Percentiles rank a stretch among this genome's conserved stretches.
Evolutionary conservation across 1,284 basidiomycete species (phyloP).

Genomic region (Boletus sp.): DNA sequence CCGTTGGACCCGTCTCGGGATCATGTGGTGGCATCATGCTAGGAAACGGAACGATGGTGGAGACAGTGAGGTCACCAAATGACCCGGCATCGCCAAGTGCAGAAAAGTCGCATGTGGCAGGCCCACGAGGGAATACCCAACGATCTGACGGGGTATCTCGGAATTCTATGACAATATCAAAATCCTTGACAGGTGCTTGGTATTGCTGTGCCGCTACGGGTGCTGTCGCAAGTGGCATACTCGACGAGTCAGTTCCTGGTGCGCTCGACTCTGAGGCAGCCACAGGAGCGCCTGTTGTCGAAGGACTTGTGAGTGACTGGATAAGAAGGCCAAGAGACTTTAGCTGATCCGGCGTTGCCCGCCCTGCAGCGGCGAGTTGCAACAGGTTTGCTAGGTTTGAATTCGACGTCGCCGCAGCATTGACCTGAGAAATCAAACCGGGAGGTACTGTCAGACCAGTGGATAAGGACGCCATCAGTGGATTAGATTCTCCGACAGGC

Average conservation of each 20-base stretch:
- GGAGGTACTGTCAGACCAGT: conserved; percentile 54
- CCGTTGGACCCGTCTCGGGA: conserved; percentile 16
- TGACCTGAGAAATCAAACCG: conserved; percentile 62
- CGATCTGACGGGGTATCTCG: conserved; percentile 61
- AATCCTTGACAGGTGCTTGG: conserved; percentile 47
- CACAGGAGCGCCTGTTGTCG: conserved; percentile 21
- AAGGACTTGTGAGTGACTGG: conserved; percentile 50
- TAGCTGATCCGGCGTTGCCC: conserved; percentile 62
- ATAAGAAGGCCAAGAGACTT: conserved; percentile 67
- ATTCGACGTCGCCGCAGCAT: conserved; percentile 62
- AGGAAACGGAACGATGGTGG: conserved; percentile 43
- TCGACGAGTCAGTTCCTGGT: conserved; percentile 16
- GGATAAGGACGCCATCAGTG: conserved; percentile 47
- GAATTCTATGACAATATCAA: conserved; percentile 73
- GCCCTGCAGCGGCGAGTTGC: conserved; percentile 59
- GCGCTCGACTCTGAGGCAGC: conserved; percentile 16
- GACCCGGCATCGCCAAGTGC: conserved; percentile 23
- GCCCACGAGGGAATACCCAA: conserved; percentile 66
- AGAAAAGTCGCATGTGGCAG: conserved; percentile 50
- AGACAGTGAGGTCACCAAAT: conserved; percentile 44
- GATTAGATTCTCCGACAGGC: conserved; percentile 34
- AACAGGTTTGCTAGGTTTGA: conserved; percentile 66
- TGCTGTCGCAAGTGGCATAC: conserved; percentile 19
- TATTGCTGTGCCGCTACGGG: conserved; percentile 22
- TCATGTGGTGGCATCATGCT: conserved; percentile 20